phyloP scores from a whole-genome alignment of 2,329 filamentous ascomycete species.

The Trichoderma atroviride region DNA sequence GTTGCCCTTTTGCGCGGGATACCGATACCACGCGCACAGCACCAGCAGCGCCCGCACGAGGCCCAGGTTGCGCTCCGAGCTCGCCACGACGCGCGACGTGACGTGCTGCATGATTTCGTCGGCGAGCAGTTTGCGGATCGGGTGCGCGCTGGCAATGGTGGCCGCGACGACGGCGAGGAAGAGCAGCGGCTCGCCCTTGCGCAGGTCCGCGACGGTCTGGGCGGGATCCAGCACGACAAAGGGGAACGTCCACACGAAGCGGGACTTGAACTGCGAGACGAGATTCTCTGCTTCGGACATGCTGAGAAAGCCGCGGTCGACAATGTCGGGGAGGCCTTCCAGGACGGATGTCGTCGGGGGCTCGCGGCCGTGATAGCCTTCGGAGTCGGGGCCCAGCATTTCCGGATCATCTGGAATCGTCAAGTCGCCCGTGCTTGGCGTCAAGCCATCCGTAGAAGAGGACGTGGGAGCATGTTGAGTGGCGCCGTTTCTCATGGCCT shows the following conservation, averaged over 20 bases:
- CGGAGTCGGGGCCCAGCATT: conserved; percentile 4
- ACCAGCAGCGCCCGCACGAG: conserved; percentile 24
- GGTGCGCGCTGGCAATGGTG: conserved; percentile 12
- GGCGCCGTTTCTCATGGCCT: not conserved
- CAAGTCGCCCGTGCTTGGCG: not conserved
- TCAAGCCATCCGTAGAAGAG: not conserved
- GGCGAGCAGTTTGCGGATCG: conserved; percentile 12
- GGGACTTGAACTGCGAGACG: conserved; percentile 13
- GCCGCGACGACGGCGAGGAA: conserved; percentile 24
- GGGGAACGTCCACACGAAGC: conserved; percentile 22
- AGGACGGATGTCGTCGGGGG: conserved; percentile 9
- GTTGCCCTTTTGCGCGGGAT: conserved; percentile 24
- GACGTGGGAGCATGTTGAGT: not conserved
- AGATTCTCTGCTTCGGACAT: conserved; percentile 9
- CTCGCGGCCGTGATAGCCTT: conserved; percentile 2
- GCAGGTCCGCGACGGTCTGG: conserved; percentile 4
- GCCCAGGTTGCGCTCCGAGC: conserved; percentile 26
- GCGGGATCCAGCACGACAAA: conserved; percentile 21
- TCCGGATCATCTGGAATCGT: not conserved
- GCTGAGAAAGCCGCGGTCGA: conserved; percentile 22
- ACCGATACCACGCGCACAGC: conserved; percentile 25
- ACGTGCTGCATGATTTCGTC: conserved; percentile 26
- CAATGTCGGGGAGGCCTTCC: conserved; percentile 23
- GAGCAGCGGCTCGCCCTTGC: conserved; percentile 24
- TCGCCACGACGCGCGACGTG: conserved; percentile 23